A percentile compares a stretch with the other conserved stretches of the same genome.
phyloP scores from a whole-genome alignment of 176 grass and related monocot species.

The Triticum aestivum region IWGSC_CS_RefSeq_v2.1 NC_057812.1:37633450-37633949 shows the following conservation, averaged over 20 bases:
- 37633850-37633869: no score
- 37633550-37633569: not conserved
- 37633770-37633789: no score
- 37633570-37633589: not conserved
- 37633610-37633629: not conserved
- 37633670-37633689: no score
- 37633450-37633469: not conserved
- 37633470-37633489: not conserved
- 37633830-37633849: no score
- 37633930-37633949: not conserved
- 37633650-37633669: not conserved
- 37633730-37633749: not conserved
- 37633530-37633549: not conserved
- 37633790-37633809: no score
- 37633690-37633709: not conserved
- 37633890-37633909: no score
- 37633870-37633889: no score
- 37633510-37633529: not conserved
- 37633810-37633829: not conserved
- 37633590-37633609: not conserved
- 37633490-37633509: no score
- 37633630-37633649: not conserved
- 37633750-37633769: not conserved
- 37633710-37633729: not conserved
- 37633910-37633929: no score